Evolutionary conservation across 495 filamentous ascomycete species (phyloP), one percentile per base, ranked within the genome.

Genomic region (Opeltia flavorubescens): DNA sequence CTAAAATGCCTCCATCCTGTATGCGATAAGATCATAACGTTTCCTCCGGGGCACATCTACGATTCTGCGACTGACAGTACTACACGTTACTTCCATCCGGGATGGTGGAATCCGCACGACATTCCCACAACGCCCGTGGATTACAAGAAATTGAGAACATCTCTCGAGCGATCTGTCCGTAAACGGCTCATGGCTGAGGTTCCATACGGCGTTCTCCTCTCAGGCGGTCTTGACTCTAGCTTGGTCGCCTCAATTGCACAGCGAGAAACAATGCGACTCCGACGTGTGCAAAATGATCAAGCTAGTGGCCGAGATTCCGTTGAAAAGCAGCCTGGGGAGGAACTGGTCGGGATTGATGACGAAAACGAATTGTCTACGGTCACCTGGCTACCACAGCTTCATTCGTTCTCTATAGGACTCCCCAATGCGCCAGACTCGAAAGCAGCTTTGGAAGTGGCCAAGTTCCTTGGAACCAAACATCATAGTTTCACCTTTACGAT

Each of bases 121-220:
- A 72, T 94, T 20, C 89, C 91, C 2, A 69, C 81, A 9, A 81
- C 71, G 8, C 84, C 88, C 0, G 66, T 93, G 44, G 84, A 96
- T 66, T 79, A 86, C 60, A 89, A 81, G 67, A 47, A 72, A 12
- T 69, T 98, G 49, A 78, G 91, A 42, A 75, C 78, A 52, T 81
- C 83, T 0, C 71, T 98, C 33, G 91, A 95, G 72, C 80, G 77
- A 63, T 82, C 91, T 24, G 93, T 98, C 38, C 78, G 91, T 56
- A 98, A 98, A 69, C 78, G 91, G 48, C 70, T 98, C 57, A 98
- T 98, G 91, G 91, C 91, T 17, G 91, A 98, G 66, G 91, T 98
- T 39, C 91, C 91, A 15, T 98, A 95, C 61, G 91, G 91, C 64
- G 91, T 98, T 13, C 69, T 98, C 40, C 72, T 98, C 17, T 96